A percentile compares a stretch with the other conserved stretches of the same genome.
These are phyloP conservation scores for Trichophyton mentagrophytes DNA, from an alignment of 2,329 filamentous ascomycete genomes.

Conservation along the genomic window DNA sequence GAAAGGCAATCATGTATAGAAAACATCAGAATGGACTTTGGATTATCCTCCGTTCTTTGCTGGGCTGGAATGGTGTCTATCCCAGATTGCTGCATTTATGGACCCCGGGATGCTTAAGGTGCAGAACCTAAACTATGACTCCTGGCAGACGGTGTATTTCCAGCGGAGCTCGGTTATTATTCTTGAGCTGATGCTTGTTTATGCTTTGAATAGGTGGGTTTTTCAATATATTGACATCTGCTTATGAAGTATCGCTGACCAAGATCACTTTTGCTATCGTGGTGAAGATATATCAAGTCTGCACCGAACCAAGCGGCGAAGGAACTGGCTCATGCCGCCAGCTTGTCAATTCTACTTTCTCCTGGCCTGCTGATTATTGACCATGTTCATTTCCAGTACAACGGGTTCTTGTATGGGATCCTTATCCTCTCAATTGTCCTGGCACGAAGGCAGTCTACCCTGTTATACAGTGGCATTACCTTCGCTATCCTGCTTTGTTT, in stretches of 20 bases:
- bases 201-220: constrained; percentile 61
- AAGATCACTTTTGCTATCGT: not conserved
- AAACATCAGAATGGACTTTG: constrained; percentile 97
- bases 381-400: constrained; percentile 98
- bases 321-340: constrained; percentile 68
- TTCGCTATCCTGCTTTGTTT: constrained; percentile 82
- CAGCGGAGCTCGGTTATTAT: constrained; percentile 78
- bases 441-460: constrained; percentile 59
- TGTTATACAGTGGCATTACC: constrained; percentile 64
- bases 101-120: constrained; percentile 75
- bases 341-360: constrained; percentile 78
- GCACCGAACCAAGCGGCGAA: constrained; percentile 49
- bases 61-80: constrained; percentile 87
- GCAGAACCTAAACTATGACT: constrained; percentile 70
- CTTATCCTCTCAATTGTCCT: constrained; percentile 76
- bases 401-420: constrained; percentile 88
- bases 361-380: constrained; percentile 94
- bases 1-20: constrained; percentile 31
- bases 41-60: constrained; percentile 98
- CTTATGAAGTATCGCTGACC: not conserved
- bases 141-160: constrained; percentile 89
- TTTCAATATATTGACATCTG: not conserved
- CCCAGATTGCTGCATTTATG: constrained; percentile 61
- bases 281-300: constrained; percentile 58
- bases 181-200: constrained; percentile 72